Percentiles rank a stretch among this genome's conserved stretches.
Conservation (phyloP, 2,329 filamentous ascomycete genomes). For the Xylariaceae sp. region DNA sequence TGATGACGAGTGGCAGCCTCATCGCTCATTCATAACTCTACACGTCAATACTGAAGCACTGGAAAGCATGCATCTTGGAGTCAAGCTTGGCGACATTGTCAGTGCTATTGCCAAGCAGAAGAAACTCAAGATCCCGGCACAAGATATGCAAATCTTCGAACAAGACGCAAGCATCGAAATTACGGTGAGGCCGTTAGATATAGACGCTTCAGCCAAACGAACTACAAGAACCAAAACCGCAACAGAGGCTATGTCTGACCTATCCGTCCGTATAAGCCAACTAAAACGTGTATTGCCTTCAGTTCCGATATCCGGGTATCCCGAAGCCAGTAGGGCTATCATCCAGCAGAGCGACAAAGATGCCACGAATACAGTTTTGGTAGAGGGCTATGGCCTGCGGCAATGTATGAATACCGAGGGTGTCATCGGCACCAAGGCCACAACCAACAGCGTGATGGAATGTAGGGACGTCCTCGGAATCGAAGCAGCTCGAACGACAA, state of each 20-base stretch:
- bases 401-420: constrained; percentile 92
- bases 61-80: constrained; percentile 74
- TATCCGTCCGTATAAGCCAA: constrained; percentile 76
- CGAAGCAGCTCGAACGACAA: constrained; percentile 85
- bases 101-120: constrained; percentile 73
- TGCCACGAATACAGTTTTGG: constrained; percentile 64
- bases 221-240: constrained; percentile 45
- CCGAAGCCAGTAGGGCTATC: constrained; percentile 79
- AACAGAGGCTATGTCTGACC: constrained; percentile 54
- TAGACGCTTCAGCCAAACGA: constrained; percentile 45
- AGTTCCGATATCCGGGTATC: constrained; percentile 86
- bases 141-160: constrained; percentile 59
- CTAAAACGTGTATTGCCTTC: constrained; percentile 76
- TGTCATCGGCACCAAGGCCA: constrained; percentile 70
- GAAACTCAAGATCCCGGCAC: constrained; percentile 70
- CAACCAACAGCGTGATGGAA: constrained; percentile 88
- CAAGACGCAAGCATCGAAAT: constrained; percentile 63
- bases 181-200: constrained; percentile 57
- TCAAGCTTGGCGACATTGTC: constrained; percentile 69
- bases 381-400: constrained; percentile 89
- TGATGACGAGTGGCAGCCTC: constrained; percentile 82
- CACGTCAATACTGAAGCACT: constrained; percentile 77
- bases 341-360: constrained; percentile 54
- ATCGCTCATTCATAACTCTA: constrained; percentile 72
- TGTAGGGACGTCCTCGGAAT: constrained; percentile 83